Evolutionary conservation across 345 rosid species (phyloP), one percentile per base, ranked within the genome.

Genomic region (Eucalyptus melliodora): DNA sequence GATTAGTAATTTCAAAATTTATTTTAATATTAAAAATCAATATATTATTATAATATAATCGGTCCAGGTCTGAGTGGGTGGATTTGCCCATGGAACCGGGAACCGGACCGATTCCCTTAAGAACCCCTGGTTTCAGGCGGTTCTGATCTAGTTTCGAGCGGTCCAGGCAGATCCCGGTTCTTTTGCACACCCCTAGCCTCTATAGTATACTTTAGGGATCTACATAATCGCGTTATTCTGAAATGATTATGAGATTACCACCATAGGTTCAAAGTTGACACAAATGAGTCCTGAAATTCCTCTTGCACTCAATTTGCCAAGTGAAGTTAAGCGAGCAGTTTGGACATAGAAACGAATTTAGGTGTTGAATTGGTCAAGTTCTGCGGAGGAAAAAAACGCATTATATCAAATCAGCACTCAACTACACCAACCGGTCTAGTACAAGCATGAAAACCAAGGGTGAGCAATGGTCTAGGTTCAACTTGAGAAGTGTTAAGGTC

Each of bases 121-220:
- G 50, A 49, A 49, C 50, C 50, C 0, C 6, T 2, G 6, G 15
- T 49, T 49, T 2, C 5, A 12, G 6, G 0, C 50, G 2, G 6
- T 49, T 49, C 50, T 14, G 40, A 0, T 37, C 40, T 4, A 37
- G 40, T 37, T 37, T 37, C 40, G 40, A 49, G 50, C 1, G 15
- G 50, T 49, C 15, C 15, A 12, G 15, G 50, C 2, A 0, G 0
- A 49, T 49, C 15, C 15, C 15, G 15, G 6, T 49, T 49, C 5
- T 49, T 49, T 49, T 49, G 15, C 50, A 49, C 15, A 49, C 50
- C 50, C 50, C 50, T 49, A 49, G 10, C 37, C 72, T 59, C 1
- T 60, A 45, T 45, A 45, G 47, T 45, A 45, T 45, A 45, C 47
- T 45, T 45, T 45, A 45, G 47, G 47, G 47, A 45, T 45, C 47